A percentile compares a stretch with the other conserved stretches of the same genome.
Conservation (phyloP, 2,329 filamentous ascomycete genomes). For the Penicillium sumatraense region DNA sequence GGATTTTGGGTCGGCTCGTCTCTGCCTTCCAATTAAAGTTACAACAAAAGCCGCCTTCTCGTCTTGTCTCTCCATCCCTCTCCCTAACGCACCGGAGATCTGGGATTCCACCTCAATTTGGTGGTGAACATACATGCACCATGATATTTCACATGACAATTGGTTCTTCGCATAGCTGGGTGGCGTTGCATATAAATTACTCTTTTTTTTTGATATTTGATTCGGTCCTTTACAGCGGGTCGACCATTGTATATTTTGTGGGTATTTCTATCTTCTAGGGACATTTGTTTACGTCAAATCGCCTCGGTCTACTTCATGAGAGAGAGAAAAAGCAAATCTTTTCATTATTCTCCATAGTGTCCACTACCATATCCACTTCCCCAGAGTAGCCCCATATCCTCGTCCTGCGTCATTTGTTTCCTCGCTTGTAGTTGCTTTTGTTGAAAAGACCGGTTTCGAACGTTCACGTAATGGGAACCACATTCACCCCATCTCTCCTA, state of each 20-base stretch:
- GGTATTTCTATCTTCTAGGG: neutral
- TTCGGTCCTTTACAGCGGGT: neutral
- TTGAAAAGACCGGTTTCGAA: neutral
- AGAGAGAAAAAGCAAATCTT: neutral
- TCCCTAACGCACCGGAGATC: neutral
- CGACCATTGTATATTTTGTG: neutral
- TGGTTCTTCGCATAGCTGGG: conserved; percentile 21
- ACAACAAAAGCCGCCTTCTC: neutral
- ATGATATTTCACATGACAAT: conserved; percentile 2
- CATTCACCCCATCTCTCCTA: neutral
- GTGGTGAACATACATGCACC: neutral
- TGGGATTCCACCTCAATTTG: neutral
- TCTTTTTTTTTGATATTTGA: neutral
- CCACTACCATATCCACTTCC: conserved; percentile 1
- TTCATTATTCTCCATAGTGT: neutral
- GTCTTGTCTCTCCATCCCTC: no score
- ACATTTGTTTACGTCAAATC: conserved; percentile 3
- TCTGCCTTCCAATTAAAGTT: neutral
- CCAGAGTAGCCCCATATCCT: neutral
- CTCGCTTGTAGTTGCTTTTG: conserved; percentile 6
- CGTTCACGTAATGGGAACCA: conserved; percentile 9
- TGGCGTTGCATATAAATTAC: conserved; percentile 17
- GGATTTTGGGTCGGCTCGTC: neutral
- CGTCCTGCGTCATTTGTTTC: neutral
- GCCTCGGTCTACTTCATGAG: neutral